Evolutionary conservation across 73 alveolate species (phyloP).

Genomic region (Durusdinium trenchii): DNA sequence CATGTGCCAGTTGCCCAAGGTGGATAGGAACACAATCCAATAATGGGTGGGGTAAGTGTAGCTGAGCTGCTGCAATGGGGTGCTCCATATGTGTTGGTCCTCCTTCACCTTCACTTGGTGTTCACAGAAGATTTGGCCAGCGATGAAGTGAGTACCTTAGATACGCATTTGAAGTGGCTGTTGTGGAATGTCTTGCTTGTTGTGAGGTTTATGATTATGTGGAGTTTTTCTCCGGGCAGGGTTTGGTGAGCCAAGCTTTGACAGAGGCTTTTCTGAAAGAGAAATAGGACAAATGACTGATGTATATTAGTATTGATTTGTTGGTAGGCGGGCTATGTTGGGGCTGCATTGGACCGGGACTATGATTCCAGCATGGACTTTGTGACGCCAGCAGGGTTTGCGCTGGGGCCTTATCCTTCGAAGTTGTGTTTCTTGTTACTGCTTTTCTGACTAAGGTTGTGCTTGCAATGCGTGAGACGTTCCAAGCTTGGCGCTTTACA

Average conservation of each 20-base stretch:
- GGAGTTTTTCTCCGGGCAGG: not conserved
- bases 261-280: not conserved
- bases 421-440: too few species aligned
- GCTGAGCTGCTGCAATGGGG: not conserved
- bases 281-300: not conserved
- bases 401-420: not conserved
- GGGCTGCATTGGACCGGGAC: not conserved
- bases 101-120: not conserved
- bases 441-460: not conserved
- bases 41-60: not conserved
- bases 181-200: not conserved
- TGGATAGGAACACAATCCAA: not conserved
- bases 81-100: not conserved
- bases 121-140: not conserved
- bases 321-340: not conserved
- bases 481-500: not conserved
- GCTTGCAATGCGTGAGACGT: not conserved
- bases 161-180: not conserved
- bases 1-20: not conserved
- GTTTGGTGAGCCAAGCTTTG: not conserved
- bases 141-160: not conserved
- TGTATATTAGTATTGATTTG: not conserved
- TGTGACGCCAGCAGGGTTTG: not conserved
- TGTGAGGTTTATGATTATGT: not conserved
- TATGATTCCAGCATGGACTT: not conserved